A percentile compares a stretch with the other conserved stretches of the same genome.
Evolutionary conservation across 371 early-diverging fungal species (phyloP).

Genomic region (Batkoa obscura): DNA sequence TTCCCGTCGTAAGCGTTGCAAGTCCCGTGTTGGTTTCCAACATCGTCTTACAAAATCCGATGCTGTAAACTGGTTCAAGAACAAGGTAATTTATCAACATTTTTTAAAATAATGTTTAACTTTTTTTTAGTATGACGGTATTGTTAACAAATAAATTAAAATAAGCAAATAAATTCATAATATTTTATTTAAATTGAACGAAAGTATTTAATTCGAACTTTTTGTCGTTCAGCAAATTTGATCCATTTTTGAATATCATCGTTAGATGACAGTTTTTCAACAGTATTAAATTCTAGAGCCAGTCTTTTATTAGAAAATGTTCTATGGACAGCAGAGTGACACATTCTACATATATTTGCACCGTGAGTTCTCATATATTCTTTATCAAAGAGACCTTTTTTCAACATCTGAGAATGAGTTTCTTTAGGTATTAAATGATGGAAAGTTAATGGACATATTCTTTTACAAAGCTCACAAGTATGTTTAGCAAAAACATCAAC

Average conservation of each 20-base stretch:
- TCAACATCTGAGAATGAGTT: slow-evolving; percentile 8
- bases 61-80: slow-evolving; percentile 72
- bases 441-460: slow-evolving; percentile 11
- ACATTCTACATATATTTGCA: slow-evolving; percentile 9
- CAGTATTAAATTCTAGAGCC: slow-evolving; percentile 8
- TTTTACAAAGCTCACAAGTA: slow-evolving; percentile 9
- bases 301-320: slow-evolving; percentile 8
- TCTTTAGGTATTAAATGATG: slow-evolving; percentile 12
- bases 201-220: neutral
- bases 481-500: slow-evolving; percentile 6
- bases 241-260: slow-evolving; percentile 8
- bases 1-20: slow-evolving; percentile 84
- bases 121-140: neutral
- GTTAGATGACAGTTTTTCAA: slow-evolving; percentile 8
- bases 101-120: neutral
- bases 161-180: no score
- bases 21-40: slow-evolving; percentile 68
- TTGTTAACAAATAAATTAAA: neutral
- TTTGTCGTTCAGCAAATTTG: slow-evolving; percentile 8
- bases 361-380: slow-evolving; percentile 9
- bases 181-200: no score
- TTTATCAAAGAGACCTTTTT: slow-evolving; percentile 6
- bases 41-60: slow-evolving; percentile 91
- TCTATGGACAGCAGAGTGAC: slow-evolving; percentile 11
- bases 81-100: slow-evolving; percentile 20